phyloP scores from a whole-genome alignment of 805 yeast species.

The Debaryomyces prosopidis region DNA sequence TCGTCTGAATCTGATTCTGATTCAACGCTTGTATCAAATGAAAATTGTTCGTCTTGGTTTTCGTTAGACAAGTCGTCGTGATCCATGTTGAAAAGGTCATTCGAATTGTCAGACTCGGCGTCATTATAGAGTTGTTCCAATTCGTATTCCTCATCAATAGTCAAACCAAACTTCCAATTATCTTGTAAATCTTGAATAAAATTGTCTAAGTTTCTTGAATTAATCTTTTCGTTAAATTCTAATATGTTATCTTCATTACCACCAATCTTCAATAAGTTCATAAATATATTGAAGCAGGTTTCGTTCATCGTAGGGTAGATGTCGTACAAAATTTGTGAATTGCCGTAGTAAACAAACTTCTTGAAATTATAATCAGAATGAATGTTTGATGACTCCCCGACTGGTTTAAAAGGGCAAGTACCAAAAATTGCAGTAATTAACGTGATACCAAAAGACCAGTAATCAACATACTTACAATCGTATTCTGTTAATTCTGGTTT shows the following conservation, averaged over 20 bases:
- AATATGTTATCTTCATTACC: conserved; percentile 33
- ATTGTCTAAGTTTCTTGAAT: conserved; percentile 33
- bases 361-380: conserved; percentile 44
- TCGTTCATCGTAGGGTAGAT: conserved; percentile 48
- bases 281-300: conserved; percentile 42
- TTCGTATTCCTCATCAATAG: conserved; percentile 46
- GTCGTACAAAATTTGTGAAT: conserved; percentile 45
- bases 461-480: conserved; percentile 49
- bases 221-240: conserved; percentile 20
- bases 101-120: conserved; percentile 13
- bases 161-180: conserved; percentile 42
- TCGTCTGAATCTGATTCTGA: conserved; percentile 6
- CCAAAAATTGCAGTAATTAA: conserved; percentile 52
- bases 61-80: conserved; percentile 17
- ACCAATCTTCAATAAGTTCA: conserved; percentile 38
- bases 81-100: conserved; percentile 38
- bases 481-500: conserved; percentile 20
- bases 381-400: conserved; percentile 12
- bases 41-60: neutral
- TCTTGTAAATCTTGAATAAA: conserved; percentile 31
- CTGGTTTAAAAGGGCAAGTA: conserved; percentile 50
- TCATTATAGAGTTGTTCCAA: conserved; percentile 11
- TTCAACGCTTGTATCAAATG: neutral
- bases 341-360: conserved; percentile 38
- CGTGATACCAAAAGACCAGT: conserved; percentile 57